Evolutionary conservation across 1,139 yeast genomes (phyloP), one percentile per base, ranked within the genome.

Genomic region (Geotrichum citri-aurantii): DNA sequence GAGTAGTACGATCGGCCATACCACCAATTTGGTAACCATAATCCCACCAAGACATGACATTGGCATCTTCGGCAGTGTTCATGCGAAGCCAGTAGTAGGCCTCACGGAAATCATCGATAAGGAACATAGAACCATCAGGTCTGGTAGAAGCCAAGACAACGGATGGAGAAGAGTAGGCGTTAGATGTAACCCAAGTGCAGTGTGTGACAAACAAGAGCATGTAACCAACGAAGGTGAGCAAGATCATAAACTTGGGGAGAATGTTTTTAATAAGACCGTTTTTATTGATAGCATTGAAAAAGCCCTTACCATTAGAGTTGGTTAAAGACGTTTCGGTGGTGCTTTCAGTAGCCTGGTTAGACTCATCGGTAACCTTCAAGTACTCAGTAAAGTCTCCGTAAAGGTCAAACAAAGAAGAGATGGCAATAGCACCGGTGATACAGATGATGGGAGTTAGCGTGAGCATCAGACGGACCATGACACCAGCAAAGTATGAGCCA

Each of bases 41-140:
- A 79, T 95, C 99, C 99, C 99, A 95, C 99, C 99, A 95, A 7
- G 98, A 88, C 88, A 95, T 90, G 64, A 95, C 87, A 74, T 89
- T 91, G 54, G 97, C 88, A 71, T 95, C 99, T 72, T 92, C 97
- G 3, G 89, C 84, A 0, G 99, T 93, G 76, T 95, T 95, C 97
- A 93, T 91, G 71, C 99, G 85, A 67, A 95, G 80, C 99, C 99
- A 95, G 75, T 93, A 93, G 77, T 95, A 95, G 6, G 99, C 99
- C 78, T 95, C 99, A 77, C 99, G 86, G 79, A 86, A 95, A 73
- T 95, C 99, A 73, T 95, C 99, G 70, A 95, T 95, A 66, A 93
- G 78, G 64, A 81, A 80, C 66, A 83, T 86, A 40, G 89, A 81
- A 1, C 99, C 99, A 70, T 93, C 97, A 50, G 95, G 86, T 66